Evolutionary conservation across 129 eudicot genomes (phyloP).

Genomic region (Chrysanthemum makinoi): DNA sequence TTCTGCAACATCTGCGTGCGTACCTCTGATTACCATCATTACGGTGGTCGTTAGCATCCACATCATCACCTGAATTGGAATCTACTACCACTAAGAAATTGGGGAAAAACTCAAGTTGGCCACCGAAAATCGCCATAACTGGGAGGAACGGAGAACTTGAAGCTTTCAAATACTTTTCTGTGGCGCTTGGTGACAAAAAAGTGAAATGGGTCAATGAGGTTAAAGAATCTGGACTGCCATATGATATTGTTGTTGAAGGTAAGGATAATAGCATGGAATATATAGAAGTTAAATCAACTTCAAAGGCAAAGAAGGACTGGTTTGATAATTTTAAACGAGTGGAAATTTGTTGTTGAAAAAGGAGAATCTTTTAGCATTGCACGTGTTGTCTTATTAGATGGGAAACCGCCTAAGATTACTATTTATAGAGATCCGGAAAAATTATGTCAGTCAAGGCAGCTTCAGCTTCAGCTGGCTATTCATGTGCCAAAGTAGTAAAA

Average conservation of each 20-base stretch:
- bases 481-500: slow-evolving; percentile 33
- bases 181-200: slow-evolving; percentile 24
- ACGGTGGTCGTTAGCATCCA: too few relatives aligned
- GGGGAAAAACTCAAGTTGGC: too few relatives aligned
- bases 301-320: slow-evolving; percentile 53
- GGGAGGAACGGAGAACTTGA: slow-evolving; percentile 63
- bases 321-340: slow-evolving; percentile 51
- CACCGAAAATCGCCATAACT: neutral
- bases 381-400: slow-evolving; percentile 42
- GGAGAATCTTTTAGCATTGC: slow-evolving; percentile 73
- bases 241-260: slow-evolving; percentile 49
- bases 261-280: slow-evolving; percentile 46
- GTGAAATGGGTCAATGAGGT: slow-evolving; percentile 67
- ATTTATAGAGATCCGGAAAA: slow-evolving; percentile 52
- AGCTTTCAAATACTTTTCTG: slow-evolving; percentile 44
- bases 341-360: slow-evolving; percentile 64
- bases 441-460: slow-evolving; percentile 49
- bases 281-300: slow-evolving; percentile 71
- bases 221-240: slow-evolving; percentile 65
- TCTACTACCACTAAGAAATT: too few relatives aligned
- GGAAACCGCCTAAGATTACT: slow-evolving; percentile 39
- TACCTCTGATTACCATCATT: too few relatives aligned
- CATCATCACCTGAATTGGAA: too few relatives aligned
- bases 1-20: too few relatives aligned
- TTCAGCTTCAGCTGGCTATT: slow-evolving; percentile 60